phyloP scores from a whole-genome alignment of 306 rosid genomes.

The Acacia acuminata region DNA sequence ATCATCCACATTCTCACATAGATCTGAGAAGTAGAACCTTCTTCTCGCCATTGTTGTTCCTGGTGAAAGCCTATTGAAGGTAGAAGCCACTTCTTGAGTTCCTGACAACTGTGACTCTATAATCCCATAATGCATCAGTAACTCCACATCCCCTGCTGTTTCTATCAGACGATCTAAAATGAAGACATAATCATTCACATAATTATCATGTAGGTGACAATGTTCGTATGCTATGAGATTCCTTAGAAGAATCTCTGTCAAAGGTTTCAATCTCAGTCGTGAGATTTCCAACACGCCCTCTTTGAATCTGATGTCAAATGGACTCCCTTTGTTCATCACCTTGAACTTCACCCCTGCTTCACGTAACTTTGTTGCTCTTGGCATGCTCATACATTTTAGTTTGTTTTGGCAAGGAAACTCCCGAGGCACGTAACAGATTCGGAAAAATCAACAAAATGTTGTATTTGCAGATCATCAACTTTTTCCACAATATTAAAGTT shows the following conservation, averaged over 20 bases:
- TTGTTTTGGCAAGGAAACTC: background rate
- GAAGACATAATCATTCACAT: constrained; percentile 27
- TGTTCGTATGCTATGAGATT: constrained; percentile 41
- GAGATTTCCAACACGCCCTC: constrained; percentile 37
- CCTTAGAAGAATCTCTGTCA: background rate
- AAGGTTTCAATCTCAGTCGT: background rate
- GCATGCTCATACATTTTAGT: background rate
- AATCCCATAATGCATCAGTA: constrained; percentile 31
- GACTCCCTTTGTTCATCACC: background rate
- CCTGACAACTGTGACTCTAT: constrained; percentile 24
- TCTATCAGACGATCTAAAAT: constrained; percentile 20
- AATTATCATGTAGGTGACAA: background rate
- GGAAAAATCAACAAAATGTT: background rate
- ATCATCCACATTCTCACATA: background rate
- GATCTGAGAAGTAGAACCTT: background rate
- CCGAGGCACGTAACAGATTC: background rate
- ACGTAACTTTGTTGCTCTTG: constrained; percentile 22
- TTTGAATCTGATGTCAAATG: constrained; percentile 25
- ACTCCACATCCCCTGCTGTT: constrained; percentile 26
- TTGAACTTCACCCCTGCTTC: constrained; percentile 35
- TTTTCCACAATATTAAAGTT: background rate
- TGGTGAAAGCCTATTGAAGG: constrained; percentile 6
- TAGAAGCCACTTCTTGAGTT: background rate
- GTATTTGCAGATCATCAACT: background rate
- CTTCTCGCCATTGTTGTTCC: background rate